These are phyloP conservation scores for Albatrellus ellisii DNA, from an alignment of 768 basidiomycete genomes.

Conservation along the genomic window DNA sequence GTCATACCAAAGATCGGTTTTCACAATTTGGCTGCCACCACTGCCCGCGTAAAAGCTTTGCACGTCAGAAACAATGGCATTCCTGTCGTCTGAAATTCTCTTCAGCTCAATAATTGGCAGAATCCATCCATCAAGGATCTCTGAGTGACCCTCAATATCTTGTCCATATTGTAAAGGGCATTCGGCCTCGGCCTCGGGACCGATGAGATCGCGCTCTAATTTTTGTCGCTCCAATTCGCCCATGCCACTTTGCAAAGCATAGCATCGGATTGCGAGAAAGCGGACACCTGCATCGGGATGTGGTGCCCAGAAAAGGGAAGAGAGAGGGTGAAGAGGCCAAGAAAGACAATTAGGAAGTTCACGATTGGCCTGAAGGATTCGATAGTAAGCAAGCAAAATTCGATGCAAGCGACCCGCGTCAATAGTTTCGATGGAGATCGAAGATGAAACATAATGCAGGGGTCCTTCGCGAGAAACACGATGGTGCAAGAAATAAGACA, in stretches of 20 bases:
- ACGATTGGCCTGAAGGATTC: constrained; percentile 64
- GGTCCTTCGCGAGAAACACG: constrained; percentile 38
- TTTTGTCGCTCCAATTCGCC: constrained; percentile 61
- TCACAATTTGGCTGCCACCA: constrained; percentile 26
- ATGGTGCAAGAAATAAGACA: constrained; percentile 36
- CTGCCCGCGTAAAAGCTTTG: constrained; percentile 35
- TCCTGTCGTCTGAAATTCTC: constrained; percentile 40
- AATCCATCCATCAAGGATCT: constrained; percentile 67
- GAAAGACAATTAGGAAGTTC: constrained; percentile 44
- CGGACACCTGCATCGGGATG: constrained; percentile 53
- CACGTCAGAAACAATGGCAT: constrained; percentile 26
- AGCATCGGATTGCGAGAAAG: constrained; percentile 65
- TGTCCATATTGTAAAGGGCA: constrained; percentile 47
- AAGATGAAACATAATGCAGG: constrained; percentile 27
- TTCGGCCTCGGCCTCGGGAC: constrained; percentile 44
- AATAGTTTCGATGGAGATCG: constrained; percentile 19
- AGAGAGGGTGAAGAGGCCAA: constrained; percentile 42
- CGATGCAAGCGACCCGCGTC: constrained; percentile 44
- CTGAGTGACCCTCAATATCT: constrained; percentile 30
- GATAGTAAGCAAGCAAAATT: constrained; percentile 68
- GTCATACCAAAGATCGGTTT: constrained; percentile 43
- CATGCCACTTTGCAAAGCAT: constrained; percentile 66
- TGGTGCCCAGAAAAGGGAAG: constrained; percentile 30
- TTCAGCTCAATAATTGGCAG: constrained; percentile 57
- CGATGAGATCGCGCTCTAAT: constrained; percentile 48